phyloP scores from a whole-genome alignment of 192 early-diverging fungal genomes.

The Coemansia sp. region DNA sequence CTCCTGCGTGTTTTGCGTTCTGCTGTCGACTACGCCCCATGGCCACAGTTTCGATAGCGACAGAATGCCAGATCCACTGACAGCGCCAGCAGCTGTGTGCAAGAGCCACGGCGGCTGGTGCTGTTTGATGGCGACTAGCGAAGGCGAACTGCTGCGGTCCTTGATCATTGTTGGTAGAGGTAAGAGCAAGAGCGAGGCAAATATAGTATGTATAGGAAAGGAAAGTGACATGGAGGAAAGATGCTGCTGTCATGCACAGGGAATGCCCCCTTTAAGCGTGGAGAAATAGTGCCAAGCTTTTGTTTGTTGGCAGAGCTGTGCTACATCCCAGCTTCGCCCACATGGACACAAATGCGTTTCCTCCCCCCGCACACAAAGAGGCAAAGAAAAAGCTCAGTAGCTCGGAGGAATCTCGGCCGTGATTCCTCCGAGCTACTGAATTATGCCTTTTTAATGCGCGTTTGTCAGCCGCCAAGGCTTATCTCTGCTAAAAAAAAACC shows the following conservation, averaged over 20 bases:
- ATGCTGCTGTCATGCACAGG: no score
- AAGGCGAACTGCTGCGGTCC: not conserved
- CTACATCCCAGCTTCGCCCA: no score
- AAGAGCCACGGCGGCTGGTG: not conserved
- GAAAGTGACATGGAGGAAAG: not conserved
- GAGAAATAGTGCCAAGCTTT: no score
- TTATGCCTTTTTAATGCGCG: no score
- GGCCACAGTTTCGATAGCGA: conserved; percentile 26
- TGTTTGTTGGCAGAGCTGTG: no score
- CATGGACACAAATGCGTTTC: no score
- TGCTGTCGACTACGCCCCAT: conserved; percentile 7
- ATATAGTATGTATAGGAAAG: not conserved
- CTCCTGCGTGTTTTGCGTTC: conserved; percentile 27
- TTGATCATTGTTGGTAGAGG: not conserved
- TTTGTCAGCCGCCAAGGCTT: conserved; percentile 2
- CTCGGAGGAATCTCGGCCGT: not conserved
- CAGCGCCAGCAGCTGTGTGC: not conserved
- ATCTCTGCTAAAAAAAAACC: not conserved
- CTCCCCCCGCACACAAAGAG: no score
- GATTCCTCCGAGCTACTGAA: no score
- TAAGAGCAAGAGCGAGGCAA: not conserved
- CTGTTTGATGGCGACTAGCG: not conserved
- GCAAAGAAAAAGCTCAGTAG: not conserved
- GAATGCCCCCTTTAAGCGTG: no score
- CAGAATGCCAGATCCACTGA: not conserved